Evolutionary conservation across 202 grass and related monocot species (phyloP).

Genomic region (Schoenoplectus tabernaemontani): DNA sequence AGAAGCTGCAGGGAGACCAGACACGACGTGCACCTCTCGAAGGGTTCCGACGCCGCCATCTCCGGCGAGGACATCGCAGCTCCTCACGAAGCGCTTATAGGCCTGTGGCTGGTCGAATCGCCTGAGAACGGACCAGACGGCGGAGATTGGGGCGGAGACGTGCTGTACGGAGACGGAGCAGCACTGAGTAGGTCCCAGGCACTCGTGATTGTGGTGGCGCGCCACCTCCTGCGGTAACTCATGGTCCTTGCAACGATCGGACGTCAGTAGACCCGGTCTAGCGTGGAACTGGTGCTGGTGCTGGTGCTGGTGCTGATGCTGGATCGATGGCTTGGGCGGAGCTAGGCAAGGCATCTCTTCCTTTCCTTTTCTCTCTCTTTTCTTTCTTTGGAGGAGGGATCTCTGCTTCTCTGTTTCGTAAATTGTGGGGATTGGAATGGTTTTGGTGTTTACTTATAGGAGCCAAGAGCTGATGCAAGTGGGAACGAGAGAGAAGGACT

Average conservation of each 20-base stretch:
- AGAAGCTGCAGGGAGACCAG: constrained; percentile 30
- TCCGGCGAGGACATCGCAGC: constrained; percentile 33
- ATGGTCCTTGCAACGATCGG: constrained; percentile 30
- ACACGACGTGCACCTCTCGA: constrained; percentile 41
- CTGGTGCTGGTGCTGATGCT: background rate
- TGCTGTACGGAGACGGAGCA: constrained; percentile 35
- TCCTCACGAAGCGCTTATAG: constrained; percentile 44
- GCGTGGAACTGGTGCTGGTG: constrained; percentile 6
- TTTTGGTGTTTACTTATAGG: constrained; percentile 7
- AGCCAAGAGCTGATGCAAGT: no score
- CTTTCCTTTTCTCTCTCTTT: no score
- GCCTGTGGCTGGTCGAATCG: constrained; percentile 45
- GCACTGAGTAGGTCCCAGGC: constrained; percentile 8
- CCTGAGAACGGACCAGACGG: constrained; percentile 42
- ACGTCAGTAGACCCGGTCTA: background rate
- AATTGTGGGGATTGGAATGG: constrained; percentile 9
- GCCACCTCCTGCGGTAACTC: constrained; percentile 34
- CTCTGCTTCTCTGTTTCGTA: no score
- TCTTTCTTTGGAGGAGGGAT: no score
- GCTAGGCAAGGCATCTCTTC: constrained; percentile 29
- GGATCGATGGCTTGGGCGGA: constrained; percentile 12
- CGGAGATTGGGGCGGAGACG: constrained; percentile 24
- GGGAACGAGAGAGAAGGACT: no score
- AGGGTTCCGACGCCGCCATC: constrained; percentile 42
- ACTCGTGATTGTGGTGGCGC: constrained; percentile 31